Conservation (phyloP, 2,329 filamentous ascomycete species). For the Epichloe elymi region DNA sequence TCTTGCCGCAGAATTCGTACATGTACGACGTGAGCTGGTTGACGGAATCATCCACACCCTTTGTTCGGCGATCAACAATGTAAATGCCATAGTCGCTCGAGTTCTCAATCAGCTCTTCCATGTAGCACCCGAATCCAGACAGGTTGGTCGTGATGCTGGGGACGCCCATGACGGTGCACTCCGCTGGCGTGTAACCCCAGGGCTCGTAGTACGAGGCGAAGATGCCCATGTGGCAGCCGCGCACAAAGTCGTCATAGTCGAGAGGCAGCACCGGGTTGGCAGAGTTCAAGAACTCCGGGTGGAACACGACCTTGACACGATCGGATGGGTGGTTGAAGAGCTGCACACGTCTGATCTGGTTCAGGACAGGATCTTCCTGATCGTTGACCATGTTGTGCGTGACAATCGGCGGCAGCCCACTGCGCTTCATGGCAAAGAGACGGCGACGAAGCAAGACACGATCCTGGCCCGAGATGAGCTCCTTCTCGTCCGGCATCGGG, state of each 20-base stretch:
- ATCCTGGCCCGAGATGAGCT: conserved; percentile 82
- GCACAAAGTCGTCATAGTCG: conserved; percentile 97
- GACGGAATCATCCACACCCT: conserved; percentile 93
- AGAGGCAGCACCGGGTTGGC: conserved; percentile 88
- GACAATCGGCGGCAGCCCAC: conserved; percentile 82
- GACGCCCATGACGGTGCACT: conserved; percentile 98
- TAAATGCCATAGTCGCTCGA: conserved; percentile 97
- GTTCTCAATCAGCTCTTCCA: conserved; percentile 98
- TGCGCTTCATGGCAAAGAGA: conserved; percentile 92
- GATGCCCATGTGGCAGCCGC: conserved; percentile 87
- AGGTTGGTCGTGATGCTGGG: conserved; percentile 97
- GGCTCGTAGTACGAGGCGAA: conserved; percentile 98
- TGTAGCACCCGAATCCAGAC: conserved; percentile 96
- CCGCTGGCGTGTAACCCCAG: conserved; percentile 96
- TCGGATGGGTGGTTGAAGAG: conserved; percentile 94
- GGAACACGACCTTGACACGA: conserved; percentile 95
- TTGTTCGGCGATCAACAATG: conserved; percentile 89
- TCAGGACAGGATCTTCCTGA: conserved; percentile 81
- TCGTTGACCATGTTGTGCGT: conserved; percentile 99
- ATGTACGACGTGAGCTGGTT: conserved; percentile 81
- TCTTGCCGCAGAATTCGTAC: conserved; percentile 90
- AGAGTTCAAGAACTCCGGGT: conserved; percentile 94
- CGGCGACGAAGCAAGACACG: conserved; percentile 83
- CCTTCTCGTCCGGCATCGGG: conserved; percentile 89
- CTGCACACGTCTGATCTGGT: conserved; percentile 90